Evolutionary conservation across 129 eudicot genomes (phyloP), one percentile per base, ranked within the genome.

Genomic region (Ambrosia trifida): DNA sequence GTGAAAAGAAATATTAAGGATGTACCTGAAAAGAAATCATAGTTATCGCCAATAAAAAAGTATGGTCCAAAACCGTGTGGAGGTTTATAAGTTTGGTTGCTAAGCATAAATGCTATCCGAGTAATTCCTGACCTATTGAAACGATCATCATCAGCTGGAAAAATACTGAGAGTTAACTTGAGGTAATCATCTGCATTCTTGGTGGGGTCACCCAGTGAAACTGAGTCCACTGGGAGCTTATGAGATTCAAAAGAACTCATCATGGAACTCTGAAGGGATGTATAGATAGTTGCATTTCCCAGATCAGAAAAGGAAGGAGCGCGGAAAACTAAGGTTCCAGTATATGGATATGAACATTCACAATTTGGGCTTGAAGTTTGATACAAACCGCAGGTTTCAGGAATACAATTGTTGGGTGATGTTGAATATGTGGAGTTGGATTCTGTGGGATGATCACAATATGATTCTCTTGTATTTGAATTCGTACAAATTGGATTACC

Each of bases 251-350:
- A 80, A 53, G 80, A 62, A 20, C 3, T 8, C 88, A 81, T 81
- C 78, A 92, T 49, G 35, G 70, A 20, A 33, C 30, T 56, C 52
- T 71, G 82, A 52, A 92, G 88, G 61, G 85, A 52, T 32, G 44
- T 62, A 53, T 66, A 93, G 41, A 73, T 58, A 19, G 70, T 80
- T 20, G 66, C 4, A 76, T 89, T 89, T 57, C 80, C 84, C 33
- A 83, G 76, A 83, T 82, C 77, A 49, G 96, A 87, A 71, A 93
- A 89, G 43, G 95, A 77, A 73, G 89, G 96, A 72, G 96, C 85
- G 54, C 91, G 78, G 76, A 93, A 93, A 24, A 57, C 11, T 36
- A 93, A 67, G 59, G 31, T 78, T 57, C 98, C 98, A 1, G 83
- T 72, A 70, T 89, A 93, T 47, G 97, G 97, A 82, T 85, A 75